Evolutionary conservation across 2,329 filamentous ascomycete genomes (phyloP).

Genomic region (Ophiostoma piceae): DNA sequence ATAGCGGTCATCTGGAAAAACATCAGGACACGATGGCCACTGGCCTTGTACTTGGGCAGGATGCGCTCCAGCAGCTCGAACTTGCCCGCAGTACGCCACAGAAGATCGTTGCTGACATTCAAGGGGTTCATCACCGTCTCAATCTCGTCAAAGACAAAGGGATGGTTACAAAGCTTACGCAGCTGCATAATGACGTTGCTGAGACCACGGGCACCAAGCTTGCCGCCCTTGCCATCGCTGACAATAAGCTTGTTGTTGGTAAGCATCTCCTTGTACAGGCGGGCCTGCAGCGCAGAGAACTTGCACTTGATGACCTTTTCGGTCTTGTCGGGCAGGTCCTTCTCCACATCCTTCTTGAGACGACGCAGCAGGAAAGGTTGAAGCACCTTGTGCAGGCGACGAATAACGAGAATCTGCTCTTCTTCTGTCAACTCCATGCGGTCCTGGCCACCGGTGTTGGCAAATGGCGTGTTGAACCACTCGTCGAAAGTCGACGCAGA

Average conservation of each 20-base stretch:
- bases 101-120: constrained; percentile 80
- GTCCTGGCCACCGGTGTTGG: constrained; percentile 94
- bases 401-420: constrained; percentile 97
- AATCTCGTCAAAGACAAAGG: constrained; percentile 96
- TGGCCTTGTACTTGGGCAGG: constrained; percentile 85
- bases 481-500: constrained; percentile 98
- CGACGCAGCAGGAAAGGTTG: constrained; percentile 95
- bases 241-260: constrained; percentile 92
- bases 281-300: constrained; percentile 88
- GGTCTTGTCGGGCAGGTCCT: constrained; percentile 96
- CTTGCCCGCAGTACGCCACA: constrained; percentile 95
- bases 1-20: constrained; percentile 99
- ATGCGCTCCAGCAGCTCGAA: constrained; percentile 92
- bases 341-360: constrained; percentile 99
- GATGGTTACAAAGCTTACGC: constrained; percentile 97
- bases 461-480: constrained; percentile 99
- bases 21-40: constrained; percentile 93
- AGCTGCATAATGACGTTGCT: constrained; percentile 99
- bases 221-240: constrained; percentile 90
- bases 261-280: constrained; percentile 95
- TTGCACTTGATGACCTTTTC: constrained; percentile 99
- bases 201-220: constrained; percentile 85
- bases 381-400: constrained; percentile 94
- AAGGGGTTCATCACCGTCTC: constrained; percentile 94
- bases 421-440: constrained; percentile 99